Conservation (phyloP, 2,329 filamentous ascomycete genomes). For the Neonectria neomacrospora region DNA sequence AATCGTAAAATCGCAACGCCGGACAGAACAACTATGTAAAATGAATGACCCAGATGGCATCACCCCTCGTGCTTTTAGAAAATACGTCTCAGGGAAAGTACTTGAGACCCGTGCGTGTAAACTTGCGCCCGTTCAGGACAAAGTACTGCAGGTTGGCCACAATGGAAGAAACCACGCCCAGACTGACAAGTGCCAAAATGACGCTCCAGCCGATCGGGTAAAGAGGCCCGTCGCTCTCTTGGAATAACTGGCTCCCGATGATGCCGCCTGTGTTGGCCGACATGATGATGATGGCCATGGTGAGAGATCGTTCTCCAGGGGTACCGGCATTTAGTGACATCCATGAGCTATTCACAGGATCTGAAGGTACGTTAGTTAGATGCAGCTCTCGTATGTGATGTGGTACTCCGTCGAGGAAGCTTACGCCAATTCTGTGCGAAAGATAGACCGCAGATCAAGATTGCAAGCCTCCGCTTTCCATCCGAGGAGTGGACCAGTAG, state of each 20-base stretch:
- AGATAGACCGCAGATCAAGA: conserved; percentile 29
- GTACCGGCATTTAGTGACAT: conserved; percentile 44
- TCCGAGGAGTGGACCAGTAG: conserved; percentile 32
- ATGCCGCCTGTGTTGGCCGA: conserved; percentile 47
- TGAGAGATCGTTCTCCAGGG: conserved; percentile 47
- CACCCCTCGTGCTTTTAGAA: background rate
- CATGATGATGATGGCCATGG: conserved; percentile 50
- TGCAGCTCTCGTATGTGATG: rapidly evolving
- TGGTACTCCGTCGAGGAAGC: background rate
- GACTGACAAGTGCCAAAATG: conserved; percentile 39
- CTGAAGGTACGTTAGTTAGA: conserved; percentile 19
- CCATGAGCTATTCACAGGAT: conserved; percentile 47
- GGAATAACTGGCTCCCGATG: conserved; percentile 47
- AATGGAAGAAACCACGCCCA: conserved; percentile 37
- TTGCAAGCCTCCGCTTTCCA: conserved; percentile 30
- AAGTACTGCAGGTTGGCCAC: conserved; percentile 46
- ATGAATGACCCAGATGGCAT: background rate
- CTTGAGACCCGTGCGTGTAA: conserved; percentile 26
- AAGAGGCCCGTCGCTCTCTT: conserved; percentile 44
- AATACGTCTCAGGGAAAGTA: conserved; percentile 26
- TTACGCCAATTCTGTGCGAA: conserved; percentile 38
- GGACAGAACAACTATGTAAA: background rate
- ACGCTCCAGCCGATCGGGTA: conserved; percentile 46
- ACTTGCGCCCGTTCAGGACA: conserved; percentile 52
- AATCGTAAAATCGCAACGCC: background rate